These are phyloP conservation scores for Teratosphaeria zuluensis DNA, from an alignment of 2,329 filamentous ascomycete genomes.

Conservation along the genomic window DNA sequence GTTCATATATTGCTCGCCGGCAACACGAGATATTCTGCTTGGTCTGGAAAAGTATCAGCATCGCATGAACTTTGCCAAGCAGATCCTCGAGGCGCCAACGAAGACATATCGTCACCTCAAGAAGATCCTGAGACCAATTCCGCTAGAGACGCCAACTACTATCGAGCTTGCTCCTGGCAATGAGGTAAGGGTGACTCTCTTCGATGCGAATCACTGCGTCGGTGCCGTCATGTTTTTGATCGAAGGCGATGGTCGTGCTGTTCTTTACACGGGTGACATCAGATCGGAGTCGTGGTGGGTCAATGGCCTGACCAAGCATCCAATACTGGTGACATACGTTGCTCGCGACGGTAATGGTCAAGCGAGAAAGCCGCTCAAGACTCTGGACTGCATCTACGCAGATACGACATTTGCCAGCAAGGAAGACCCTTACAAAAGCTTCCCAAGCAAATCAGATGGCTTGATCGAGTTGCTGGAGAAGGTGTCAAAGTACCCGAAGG, in stretches of 20 bases:
- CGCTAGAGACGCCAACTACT: constrained; percentile 65
- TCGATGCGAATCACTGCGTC: constrained; percentile 87
- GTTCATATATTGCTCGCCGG: constrained; percentile 83
- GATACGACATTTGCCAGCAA: constrained; percentile 68
- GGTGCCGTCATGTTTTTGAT: constrained; percentile 91
- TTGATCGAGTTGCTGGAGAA: constrained; percentile 63
- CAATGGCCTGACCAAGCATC: constrained; percentile 59
- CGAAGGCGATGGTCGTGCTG: constrained; percentile 59
- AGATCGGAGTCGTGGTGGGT: constrained; percentile 83
- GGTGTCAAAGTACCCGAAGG: constrained; percentile 55
- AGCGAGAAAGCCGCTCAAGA: constrained; percentile 42
- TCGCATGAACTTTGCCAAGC: constrained; percentile 70
- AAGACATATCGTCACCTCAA: constrained; percentile 69
- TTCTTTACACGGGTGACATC: constrained; percentile 84
- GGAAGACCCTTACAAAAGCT: constrained; percentile 39
- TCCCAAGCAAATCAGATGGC: constrained; percentile 62
- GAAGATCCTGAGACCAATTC: constrained; percentile 66
- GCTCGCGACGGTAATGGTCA: background rate
- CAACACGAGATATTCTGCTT: constrained; percentile 69
- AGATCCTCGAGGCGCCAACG: constrained; percentile 63
- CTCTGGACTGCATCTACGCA: constrained; percentile 73
- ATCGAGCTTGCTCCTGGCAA: constrained; percentile 64
- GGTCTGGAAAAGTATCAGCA: constrained; percentile 69
- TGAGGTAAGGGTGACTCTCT: constrained; percentile 68
- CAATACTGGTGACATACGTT: constrained; percentile 61